These are phyloP conservation scores for Huntiella moniliformis DNA, from an alignment of 2,329 filamentous ascomycete species.

Conservation along the genomic window DNA sequence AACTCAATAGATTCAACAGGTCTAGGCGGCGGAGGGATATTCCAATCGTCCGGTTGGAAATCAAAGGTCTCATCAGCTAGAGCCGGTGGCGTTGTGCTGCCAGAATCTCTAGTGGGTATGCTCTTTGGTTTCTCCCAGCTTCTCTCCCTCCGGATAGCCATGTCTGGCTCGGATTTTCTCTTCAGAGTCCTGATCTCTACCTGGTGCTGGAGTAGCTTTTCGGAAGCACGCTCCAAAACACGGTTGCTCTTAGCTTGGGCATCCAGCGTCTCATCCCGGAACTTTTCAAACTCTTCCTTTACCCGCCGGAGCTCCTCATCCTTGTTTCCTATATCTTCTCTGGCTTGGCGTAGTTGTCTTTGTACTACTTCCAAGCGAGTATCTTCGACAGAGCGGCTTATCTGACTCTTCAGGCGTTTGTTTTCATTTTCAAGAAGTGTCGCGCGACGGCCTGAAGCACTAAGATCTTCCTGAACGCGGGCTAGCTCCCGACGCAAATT, in stretches of 20 bases:
- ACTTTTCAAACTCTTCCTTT: slow-evolving; percentile 32
- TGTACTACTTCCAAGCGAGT: slow-evolving; percentile 5
- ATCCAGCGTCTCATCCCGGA: slow-evolving; percentile 33
- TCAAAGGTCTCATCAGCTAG: neutral
- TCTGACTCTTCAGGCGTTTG: slow-evolving; percentile 14
- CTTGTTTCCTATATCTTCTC: slow-evolving; percentile 27
- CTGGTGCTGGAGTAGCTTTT: slow-evolving; percentile 36
- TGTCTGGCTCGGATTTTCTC: neutral
- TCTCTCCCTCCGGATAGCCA: neutral
- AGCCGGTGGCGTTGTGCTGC: neutral
- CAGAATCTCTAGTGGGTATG: neutral
- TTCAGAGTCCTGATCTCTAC: slow-evolving; percentile 28
- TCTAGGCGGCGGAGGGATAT: no score
- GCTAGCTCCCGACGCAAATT: slow-evolving; percentile 34
- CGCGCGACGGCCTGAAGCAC: slow-evolving; percentile 26
- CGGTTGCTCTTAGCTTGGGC: slow-evolving; percentile 36
- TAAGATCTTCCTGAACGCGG: slow-evolving; percentile 31
- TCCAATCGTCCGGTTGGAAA: no score
- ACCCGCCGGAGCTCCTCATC: slow-evolving; percentile 31
- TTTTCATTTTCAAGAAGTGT: slow-evolving; percentile 21
- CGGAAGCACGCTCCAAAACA: slow-evolving; percentile 36
- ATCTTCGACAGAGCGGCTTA: slow-evolving; percentile 13
- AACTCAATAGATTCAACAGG: no score
- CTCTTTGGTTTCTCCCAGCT: neutral
- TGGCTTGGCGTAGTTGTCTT: slow-evolving; percentile 24